phyloP scores from a whole-genome alignment of 2,329 filamentous ascomycete species.

The Nemania sp. region DNA sequence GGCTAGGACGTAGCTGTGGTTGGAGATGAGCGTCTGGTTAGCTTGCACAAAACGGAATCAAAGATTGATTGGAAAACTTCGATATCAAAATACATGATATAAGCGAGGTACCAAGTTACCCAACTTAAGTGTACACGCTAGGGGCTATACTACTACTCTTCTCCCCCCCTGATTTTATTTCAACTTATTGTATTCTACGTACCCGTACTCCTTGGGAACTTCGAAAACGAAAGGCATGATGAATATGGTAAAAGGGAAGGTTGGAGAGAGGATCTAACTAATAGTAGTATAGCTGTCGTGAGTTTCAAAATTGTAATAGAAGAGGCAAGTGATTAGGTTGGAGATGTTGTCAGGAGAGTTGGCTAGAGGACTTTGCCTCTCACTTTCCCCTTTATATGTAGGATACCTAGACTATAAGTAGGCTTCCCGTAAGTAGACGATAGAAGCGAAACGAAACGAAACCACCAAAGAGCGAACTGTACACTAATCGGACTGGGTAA shows the following conservation, averaged over 20 bases:
- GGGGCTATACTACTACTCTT: too few relatives aligned
- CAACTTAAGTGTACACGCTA: too few relatives aligned
- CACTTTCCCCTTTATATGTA: constrained; percentile 7
- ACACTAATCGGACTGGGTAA: background rate
- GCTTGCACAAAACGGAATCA: background rate
- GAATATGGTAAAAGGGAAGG: constrained; percentile 1
- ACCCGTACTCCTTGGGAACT: constrained; percentile 57
- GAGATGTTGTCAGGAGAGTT: too few relatives aligned
- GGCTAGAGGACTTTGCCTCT: background rate
- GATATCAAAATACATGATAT: background rate
- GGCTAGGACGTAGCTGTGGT: constrained; percentile 62
- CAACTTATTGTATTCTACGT: constrained; percentile 34
- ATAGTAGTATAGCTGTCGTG: too few relatives aligned
- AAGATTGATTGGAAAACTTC: background rate
- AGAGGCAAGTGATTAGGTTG: too few relatives aligned
- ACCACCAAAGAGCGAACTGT: too few relatives aligned
- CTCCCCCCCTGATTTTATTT: background rate
- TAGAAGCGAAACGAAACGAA: background rate
- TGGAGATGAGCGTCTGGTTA: background rate
- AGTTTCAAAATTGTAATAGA: too few relatives aligned
- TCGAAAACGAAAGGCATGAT: constrained; percentile 51
- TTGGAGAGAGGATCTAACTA: background rate
- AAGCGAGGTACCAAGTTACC: background rate
- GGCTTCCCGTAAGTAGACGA: too few relatives aligned
- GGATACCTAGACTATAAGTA: background rate